Evolutionary conservation across 1,284 basidiomycete genomes (phyloP).

Genomic region (Moniliella sp.): DNA sequence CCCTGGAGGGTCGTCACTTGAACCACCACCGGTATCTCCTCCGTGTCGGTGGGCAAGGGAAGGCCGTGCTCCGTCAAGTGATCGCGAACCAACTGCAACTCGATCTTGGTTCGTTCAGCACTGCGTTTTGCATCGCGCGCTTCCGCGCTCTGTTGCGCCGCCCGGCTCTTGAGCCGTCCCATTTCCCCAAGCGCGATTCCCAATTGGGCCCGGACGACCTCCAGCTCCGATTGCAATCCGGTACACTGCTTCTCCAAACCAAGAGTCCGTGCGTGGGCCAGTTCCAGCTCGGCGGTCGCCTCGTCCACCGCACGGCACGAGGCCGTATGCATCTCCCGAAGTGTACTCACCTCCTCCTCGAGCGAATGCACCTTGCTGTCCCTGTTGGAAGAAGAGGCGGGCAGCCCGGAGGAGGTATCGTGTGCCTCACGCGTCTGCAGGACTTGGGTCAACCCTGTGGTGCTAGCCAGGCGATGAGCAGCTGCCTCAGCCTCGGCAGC

Average conservation of each 20-base stretch:
- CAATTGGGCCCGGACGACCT: conserved; percentile 56
- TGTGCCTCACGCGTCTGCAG: conserved; percentile 8
- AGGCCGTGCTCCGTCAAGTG: neutral
- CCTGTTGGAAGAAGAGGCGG: conserved; percentile 11
- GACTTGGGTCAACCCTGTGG: conserved; percentile 18
- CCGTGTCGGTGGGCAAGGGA: neutral
- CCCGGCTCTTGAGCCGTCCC: conserved; percentile 42
- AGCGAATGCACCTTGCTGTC: conserved; percentile 22
- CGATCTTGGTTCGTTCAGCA: conserved; percentile 52
- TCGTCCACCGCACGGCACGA: too few relatives aligned
- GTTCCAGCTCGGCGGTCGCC: too few relatives aligned
- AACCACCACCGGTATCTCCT: too few relatives aligned
- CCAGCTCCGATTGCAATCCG: conserved; percentile 53
- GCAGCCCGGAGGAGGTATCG: conserved; percentile 1
- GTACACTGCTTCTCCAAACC: conserved; percentile 53
- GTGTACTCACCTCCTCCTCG: conserved; percentile 19
- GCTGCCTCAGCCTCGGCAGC: conserved; percentile 37
- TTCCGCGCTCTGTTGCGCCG: conserved; percentile 41
- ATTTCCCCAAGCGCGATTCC: conserved; percentile 50
- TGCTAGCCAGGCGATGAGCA: conserved; percentile 21
- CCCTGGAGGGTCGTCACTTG: too few relatives aligned
- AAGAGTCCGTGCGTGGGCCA: too few relatives aligned
- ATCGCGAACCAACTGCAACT: conserved; percentile 58
- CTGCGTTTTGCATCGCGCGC: conserved; percentile 49
- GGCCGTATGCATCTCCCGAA: conserved; percentile 30